Percentiles rank a stretch among this genome's conserved stretches.
Evolutionary conservation across 176 grass and related monocot genomes (phyloP).

Genomic region (Neostapfia colusana): DNA sequence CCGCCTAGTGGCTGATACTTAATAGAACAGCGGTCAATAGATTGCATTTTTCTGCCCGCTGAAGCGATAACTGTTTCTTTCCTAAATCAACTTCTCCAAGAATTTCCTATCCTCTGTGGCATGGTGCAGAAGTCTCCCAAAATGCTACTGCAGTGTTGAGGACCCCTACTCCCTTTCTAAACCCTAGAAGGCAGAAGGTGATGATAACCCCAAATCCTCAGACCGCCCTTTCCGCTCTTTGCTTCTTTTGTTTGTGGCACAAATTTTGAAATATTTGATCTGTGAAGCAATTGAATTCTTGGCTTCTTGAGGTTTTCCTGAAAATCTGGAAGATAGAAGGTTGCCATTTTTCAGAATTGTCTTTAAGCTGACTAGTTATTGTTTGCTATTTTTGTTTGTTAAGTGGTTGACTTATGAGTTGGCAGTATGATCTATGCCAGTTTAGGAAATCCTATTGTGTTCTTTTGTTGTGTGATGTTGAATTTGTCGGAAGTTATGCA

Average conservation of each 20-base stretch:
- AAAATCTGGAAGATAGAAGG: not conserved
- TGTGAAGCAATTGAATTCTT: not conserved
- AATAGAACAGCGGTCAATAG: not conserved
- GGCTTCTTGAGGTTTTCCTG: not conserved
- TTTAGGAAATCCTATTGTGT: constrained; percentile 7
- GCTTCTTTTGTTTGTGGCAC: constrained; percentile 2
- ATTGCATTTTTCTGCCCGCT: not conserved
- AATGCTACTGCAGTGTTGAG: not conserved
- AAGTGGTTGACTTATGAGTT: constrained; percentile 26
- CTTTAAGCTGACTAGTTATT: constrained; percentile 5
- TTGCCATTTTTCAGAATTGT: constrained; percentile 10
- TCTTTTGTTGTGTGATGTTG: not conserved
- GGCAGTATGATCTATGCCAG: not conserved
- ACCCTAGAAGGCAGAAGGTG: not conserved
- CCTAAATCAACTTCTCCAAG: constrained; percentile 18
- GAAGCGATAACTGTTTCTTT: constrained; percentile 19
- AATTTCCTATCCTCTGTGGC: not conserved
- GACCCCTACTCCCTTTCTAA: not conserved
- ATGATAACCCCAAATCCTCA: not conserved
- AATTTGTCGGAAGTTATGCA: constrained; percentile 13
- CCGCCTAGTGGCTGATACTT: not conserved
- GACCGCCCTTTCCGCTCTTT: not conserved
- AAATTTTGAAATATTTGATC: not conserved
- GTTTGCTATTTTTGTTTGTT: not conserved
- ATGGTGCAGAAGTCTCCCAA: not conserved